Evolutionary conservation across 441 rosid genomes (phyloP), one percentile per base, ranked within the genome.

Genomic region (Eugenia klotzschiana): DNA sequence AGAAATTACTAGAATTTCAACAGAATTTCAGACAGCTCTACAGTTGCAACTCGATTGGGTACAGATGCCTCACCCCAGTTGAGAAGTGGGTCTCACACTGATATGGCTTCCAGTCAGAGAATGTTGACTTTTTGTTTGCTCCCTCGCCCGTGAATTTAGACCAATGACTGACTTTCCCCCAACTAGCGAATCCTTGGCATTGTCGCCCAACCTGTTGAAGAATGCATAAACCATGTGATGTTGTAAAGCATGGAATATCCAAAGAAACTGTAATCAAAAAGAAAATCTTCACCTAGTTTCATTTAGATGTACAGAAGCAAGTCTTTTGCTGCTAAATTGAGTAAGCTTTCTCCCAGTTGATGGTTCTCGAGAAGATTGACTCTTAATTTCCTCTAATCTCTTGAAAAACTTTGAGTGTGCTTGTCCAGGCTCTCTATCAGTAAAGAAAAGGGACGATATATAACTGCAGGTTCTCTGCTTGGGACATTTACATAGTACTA

Each of bases 371-470:
- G 83, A 81, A 81, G 82, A 80, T 40, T 88, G 85, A 81, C 86
- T 82, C 83, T 79, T 87, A 51, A 83, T 56, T 84, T 86, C 86
- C 56, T 87, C 90, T 37, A 86, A 73, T 79, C 86, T 91, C 81
- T 82, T 86, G 79, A 88, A 91, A 83, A 83, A 73, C 37, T 87
- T 90, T 49, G 94, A 91, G 58, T 81, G 41, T 51, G 86, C 81
- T 33, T 54, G 82, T 87, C 89, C 91, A 22, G 88, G 74, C 83
- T 90, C 93, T 60, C 86, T 91, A 79, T 86, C 83, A 77, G 88
- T 88, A 81, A 12, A 26, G 22, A 11, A 79, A 82, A 80, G 69
- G 74, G 82, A 86, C 82, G 72, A 82, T 80, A 84, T 87, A 54
- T 83, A 56, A 56, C 60, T 33, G 81, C 85, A 77, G 82, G 83